Evolutionary conservation across 2,329 filamentous ascomycete species (phyloP).

Genomic region (Catunica adiposa): DNA sequence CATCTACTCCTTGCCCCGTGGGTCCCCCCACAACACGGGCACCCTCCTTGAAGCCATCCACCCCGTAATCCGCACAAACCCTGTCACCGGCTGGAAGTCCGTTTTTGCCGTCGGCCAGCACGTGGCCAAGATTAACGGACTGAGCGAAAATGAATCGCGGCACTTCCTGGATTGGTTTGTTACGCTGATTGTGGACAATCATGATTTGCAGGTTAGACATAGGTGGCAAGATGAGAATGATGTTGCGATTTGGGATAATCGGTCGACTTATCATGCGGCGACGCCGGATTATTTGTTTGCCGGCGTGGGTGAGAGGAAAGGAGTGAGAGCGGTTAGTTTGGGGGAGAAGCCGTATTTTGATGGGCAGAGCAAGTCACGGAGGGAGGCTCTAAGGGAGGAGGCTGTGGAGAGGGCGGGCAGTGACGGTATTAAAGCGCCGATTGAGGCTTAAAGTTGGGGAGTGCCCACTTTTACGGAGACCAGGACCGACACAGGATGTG

Average conservation of each 20-base stretch:
- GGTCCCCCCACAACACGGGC: constrained; percentile 35
- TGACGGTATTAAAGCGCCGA: background rate
- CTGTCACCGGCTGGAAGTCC: constrained; percentile 41
- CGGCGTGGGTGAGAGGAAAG: constrained; percentile 30
- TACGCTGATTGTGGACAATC: constrained; percentile 34
- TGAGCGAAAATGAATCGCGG: constrained; percentile 31
- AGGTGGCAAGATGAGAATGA: constrained; percentile 27
- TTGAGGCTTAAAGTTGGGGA: no score
- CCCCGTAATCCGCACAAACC: constrained; percentile 40
- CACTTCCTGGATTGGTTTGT: constrained; percentile 36
- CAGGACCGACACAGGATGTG: no score
- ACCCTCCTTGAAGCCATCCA: constrained; percentile 32
- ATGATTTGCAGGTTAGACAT: constrained; percentile 36
- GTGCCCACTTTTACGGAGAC: no score
- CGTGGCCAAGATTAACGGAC: constrained; percentile 33
- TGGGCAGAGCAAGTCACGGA: constrained; percentile 23
- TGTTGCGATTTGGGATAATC: constrained; percentile 41
- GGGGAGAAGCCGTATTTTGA: constrained; percentile 40
- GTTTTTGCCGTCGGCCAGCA: constrained; percentile 37
- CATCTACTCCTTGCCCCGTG: constrained; percentile 30
- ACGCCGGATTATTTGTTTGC: constrained; percentile 34
- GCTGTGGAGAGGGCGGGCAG: background rate
- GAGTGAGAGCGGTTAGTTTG: constrained; percentile 33
- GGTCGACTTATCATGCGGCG: constrained; percentile 37
- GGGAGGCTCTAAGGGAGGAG: constrained; percentile 14